These are phyloP conservation scores for Luvunga scandens DNA, from an alignment of 345 rosid species.

Conservation along the genomic window DNA sequence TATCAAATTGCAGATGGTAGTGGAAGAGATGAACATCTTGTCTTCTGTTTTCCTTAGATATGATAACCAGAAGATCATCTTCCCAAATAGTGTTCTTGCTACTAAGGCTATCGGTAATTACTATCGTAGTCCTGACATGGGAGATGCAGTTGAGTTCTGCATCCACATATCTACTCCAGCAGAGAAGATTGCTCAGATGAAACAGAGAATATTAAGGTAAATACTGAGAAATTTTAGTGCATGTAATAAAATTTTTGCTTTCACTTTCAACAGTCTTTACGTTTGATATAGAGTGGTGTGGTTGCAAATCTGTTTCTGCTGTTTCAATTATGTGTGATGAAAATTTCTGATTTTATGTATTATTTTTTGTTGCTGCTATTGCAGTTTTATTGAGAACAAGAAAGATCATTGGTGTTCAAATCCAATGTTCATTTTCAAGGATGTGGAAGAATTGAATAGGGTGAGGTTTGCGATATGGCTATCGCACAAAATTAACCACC, in stretches of 20 bases:
- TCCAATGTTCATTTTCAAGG: conserved; percentile 59
- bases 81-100: conserved; percentile 68
- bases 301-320: background rate
- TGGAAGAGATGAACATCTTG: conserved; percentile 96
- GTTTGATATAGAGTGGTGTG: background rate
- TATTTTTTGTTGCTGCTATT: conserved; percentile 2
- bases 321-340: background rate
- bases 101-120: conserved; percentile 68
- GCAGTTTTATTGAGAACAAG: conserved; percentile 61
- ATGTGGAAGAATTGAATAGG: conserved; percentile 52
- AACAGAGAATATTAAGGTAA: conserved; percentile 43
- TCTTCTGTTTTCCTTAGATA: conserved; percentile 77
- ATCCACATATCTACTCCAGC: conserved; percentile 71
- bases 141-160: conserved; percentile 72
- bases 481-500: conserved; percentile 72
- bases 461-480: conserved; percentile 70
- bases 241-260: background rate
- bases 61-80: conserved; percentile 72
- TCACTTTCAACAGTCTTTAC: background rate
- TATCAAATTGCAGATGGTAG: conserved; percentile 55
- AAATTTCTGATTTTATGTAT: background rate
- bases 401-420: conserved; percentile 73
- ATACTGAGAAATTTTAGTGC: background rate
- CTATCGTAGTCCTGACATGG: conserved; percentile 95
- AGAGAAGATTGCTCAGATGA: conserved; percentile 61